Evolutionary conservation across 805 yeast genomes (phyloP), one percentile per base, ranked within the genome.

Genomic region (Yarrowia porcina): DNA sequence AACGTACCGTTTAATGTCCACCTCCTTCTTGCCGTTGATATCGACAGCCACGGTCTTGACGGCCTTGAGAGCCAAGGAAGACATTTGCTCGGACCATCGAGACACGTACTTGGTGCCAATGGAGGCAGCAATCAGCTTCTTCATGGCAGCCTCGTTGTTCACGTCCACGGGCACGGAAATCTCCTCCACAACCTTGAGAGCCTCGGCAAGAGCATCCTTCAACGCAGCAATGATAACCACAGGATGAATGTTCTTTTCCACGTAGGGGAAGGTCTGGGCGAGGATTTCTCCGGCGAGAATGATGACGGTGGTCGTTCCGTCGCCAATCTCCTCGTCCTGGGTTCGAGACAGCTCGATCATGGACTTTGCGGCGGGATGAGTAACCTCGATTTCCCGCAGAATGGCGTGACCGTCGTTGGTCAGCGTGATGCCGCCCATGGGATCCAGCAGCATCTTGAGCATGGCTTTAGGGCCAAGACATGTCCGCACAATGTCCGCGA

Each of bases 371-470:
- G 99, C 99, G 11, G 99, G 99, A 74, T 94, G 99, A 4, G 97
- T 91, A n/a, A 77, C 79, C 73, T 93, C 98, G 69, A 94, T 94
- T 74, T 94, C 99, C 72, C 99, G 84, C 69, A 94, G 80, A 69
- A 94, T 94, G 17, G 99, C 99, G 76, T 94, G 99, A 13, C 99
- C 99, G 75, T 94, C 99, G 76, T 94, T 94, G 64, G 99, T 94
- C 67, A 94, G 80, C 15, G 93, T 97, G 68, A 94, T 89, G 32
- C 99, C 99, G 20, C 81, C 81, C 86, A 88, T 88, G 64, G 99
- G 99, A 73, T 94, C 99, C 67, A 94, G 80, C 62, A 94, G 80
- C 98, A 94, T 93, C 79, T 94, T 94, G 66, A 94, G 83, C 99
- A 94, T 94, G 35, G 99, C 99, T 75, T 93, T 93, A 61, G 99